Conservation (phyloP, 1,284 basidiomycete species). For the Tremellales sp. region DNA sequence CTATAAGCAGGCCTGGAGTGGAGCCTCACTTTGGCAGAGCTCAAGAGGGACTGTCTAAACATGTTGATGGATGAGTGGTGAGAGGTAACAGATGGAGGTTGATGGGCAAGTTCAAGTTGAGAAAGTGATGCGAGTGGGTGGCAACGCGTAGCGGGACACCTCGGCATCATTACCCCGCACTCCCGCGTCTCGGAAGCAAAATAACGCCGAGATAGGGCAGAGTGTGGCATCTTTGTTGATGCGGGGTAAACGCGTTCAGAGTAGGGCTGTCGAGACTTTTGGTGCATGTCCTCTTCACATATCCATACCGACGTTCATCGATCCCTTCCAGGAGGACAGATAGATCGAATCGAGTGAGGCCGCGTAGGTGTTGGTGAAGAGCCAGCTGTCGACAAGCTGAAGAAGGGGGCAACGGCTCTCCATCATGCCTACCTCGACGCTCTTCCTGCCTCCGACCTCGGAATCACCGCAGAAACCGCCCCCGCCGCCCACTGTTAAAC, state of each 20-base stretch:
- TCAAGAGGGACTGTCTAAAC: background rate
- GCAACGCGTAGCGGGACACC: background rate
- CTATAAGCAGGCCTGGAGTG: background rate
- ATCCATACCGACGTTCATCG: background rate
- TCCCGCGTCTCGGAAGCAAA: background rate
- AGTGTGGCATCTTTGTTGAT: background rate
- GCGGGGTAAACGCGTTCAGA: background rate
- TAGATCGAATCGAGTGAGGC: background rate
- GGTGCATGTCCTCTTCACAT: background rate
- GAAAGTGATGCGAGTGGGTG: background rate
- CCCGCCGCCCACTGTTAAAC: background rate
- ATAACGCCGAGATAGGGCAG: background rate
- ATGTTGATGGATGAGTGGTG: constrained; percentile 2
- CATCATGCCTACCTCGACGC: no score
- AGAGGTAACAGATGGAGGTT: background rate
- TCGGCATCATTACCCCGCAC: background rate
- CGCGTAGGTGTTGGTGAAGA: background rate
- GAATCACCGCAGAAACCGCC: background rate
- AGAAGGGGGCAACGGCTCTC: background rate
- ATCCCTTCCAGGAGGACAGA: background rate
- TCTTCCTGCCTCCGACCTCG: background rate
- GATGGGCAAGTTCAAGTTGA: background rate
- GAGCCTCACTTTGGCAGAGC: background rate
- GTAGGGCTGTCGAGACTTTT: background rate
- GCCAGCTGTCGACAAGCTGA: background rate